Evolutionary conservation across 1,139 yeast genomes (phyloP).

Genomic region (Scheffersomyces lignicola): DNA sequence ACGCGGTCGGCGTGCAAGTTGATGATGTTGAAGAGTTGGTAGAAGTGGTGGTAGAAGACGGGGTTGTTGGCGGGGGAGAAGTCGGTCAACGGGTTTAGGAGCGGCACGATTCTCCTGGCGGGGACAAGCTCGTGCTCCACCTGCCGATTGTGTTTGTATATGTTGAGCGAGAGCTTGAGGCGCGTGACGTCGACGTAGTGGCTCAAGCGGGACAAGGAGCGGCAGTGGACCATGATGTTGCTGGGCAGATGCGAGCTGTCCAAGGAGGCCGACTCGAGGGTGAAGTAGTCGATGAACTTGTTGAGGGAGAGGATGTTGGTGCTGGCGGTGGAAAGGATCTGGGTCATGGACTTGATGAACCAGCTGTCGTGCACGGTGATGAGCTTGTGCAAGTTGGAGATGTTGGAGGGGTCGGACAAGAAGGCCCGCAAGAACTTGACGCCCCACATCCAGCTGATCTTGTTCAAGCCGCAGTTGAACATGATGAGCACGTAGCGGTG

Average conservation of each 20-base stretch:
- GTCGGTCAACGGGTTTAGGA: constrained; percentile 24
- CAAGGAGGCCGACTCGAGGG: constrained; percentile 11
- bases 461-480: constrained; percentile 77
- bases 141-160: constrained; percentile 51
- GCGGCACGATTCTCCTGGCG: constrained; percentile 19
- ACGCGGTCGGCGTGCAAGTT: constrained; percentile 42
- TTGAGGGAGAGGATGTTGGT: constrained; percentile 31
- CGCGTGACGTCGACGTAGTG: constrained; percentile 69
- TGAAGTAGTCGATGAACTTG: constrained; percentile 29
- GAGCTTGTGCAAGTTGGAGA: constrained; percentile 52
- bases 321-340: constrained; percentile 57
- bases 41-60: constrained; percentile 42
- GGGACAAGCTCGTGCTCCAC: constrained; percentile 25
- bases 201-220: constrained; percentile 62
- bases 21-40: constrained; percentile 51
- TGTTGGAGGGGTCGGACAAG: constrained; percentile 47
- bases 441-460: constrained; percentile 74
- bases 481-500: constrained; percentile 64
- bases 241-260: no score
- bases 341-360: constrained; percentile 80
- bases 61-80: constrained; percentile 24
- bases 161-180: constrained; percentile 73
- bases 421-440: constrained; percentile 70
- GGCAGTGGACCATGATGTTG: constrained; percentile 30
- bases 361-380: constrained; percentile 91